phyloP scores from a whole-genome alignment of 129 eudicot species.

The Ambrosia artemisiifolia region DNA sequence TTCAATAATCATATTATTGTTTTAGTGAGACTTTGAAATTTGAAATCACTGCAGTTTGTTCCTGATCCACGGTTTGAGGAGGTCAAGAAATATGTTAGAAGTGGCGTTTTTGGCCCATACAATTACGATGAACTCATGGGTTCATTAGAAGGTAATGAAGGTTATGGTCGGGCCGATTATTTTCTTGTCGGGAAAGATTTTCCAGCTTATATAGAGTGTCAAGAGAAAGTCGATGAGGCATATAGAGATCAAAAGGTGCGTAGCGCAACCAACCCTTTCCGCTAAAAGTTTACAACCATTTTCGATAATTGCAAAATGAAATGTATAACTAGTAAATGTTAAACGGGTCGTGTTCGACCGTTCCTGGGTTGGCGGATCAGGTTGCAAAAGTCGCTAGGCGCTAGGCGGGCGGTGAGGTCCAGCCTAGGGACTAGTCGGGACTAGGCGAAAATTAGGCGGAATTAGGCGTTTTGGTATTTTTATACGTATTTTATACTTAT shows the following conservation, averaged over 20 bases:
- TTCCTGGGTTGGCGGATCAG: too few relatives aligned
- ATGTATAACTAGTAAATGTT: background rate
- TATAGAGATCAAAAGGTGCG: constrained; percentile 60
- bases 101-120: constrained; percentile 57
- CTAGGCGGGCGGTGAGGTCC: too few relatives aligned
- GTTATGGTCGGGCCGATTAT: constrained; percentile 74
- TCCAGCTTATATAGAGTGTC: constrained; percentile 68
- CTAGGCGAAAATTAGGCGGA: too few relatives aligned
- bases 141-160: constrained; percentile 77
- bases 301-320: background rate
- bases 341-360: too few relatives aligned
- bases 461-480: too few relatives aligned
- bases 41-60: constrained; percentile 43
- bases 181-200: constrained; percentile 76
- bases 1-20: background rate
- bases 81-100: constrained; percentile 58
- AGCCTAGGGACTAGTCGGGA: too few relatives aligned
- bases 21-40: background rate
- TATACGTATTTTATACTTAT: too few relatives aligned
- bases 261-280: constrained; percentile 6
- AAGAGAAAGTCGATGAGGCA: constrained; percentile 60
- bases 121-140: constrained; percentile 64
- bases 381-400: too few relatives aligned
- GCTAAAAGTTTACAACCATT: background rate
- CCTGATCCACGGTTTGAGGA: constrained; percentile 66